Conservation (phyloP, 768 basidiomycete species). For the Amanita pallidorosea region DNA sequence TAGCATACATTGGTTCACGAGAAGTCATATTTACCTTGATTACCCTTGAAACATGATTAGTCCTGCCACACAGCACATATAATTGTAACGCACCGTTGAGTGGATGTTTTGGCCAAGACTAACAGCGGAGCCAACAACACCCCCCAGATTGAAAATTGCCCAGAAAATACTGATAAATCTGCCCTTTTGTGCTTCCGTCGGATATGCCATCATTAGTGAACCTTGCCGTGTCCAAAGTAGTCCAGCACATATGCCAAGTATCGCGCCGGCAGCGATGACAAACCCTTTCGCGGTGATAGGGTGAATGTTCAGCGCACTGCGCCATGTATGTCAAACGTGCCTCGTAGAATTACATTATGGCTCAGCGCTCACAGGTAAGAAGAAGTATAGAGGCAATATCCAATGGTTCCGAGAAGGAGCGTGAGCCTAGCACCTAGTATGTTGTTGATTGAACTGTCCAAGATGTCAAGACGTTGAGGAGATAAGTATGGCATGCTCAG, state of each 20-base stretch:
- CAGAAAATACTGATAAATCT: constrained; percentile 73
- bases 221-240: constrained; percentile 81
- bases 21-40: not conserved
- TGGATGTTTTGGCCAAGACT: constrained; percentile 64
- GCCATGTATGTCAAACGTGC: not conserved
- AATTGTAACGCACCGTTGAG: constrained; percentile 23
- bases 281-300: constrained; percentile 43
- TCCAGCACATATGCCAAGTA: constrained; percentile 63
- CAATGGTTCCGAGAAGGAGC: constrained; percentile 60
- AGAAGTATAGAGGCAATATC: constrained; percentile 69
- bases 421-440: constrained; percentile 68
- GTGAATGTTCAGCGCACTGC: constrained; percentile 63
- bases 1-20: not conserved
- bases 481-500: not conserved
- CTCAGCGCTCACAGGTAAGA: constrained; percentile 44
- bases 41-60: not conserved
- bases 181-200: constrained; percentile 72
- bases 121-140: constrained; percentile 69
- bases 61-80: not conserved
- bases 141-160: constrained; percentile 76
- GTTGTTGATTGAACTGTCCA: constrained; percentile 43
- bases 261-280: constrained; percentile 59
- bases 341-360: not conserved
- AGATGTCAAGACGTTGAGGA: not conserved
- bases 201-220: constrained; percentile 77